Percentiles rank a stretch among this genome's conserved stretches.
Evolutionary conservation across 371 early-diverging fungal species (phyloP).

Genomic region (Apophysomyces trapeziformis): DNA sequence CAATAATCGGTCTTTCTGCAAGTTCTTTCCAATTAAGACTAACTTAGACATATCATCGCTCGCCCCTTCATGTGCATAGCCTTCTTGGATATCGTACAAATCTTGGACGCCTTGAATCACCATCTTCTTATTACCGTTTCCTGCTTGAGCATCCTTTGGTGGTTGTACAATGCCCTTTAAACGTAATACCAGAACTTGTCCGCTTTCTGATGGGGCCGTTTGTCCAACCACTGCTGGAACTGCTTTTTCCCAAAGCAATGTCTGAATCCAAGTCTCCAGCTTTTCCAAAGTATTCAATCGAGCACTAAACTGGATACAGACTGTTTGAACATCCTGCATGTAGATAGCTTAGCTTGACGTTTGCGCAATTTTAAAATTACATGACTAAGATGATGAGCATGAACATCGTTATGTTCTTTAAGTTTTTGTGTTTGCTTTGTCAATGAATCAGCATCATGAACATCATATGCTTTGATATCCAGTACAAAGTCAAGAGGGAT

Average conservation of each 20-base stretch:
- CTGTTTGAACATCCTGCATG: constrained; percentile 58
- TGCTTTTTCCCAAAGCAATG: constrained; percentile 85
- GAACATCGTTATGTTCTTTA: constrained; percentile 30
- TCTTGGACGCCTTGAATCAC: constrained; percentile 93
- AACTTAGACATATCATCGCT: constrained; percentile 51
- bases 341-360: constrained; percentile 8
- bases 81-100: constrained; percentile 83
- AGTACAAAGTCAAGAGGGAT: constrained; percentile 79
- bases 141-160: constrained; percentile 30
- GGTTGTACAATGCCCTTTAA: constrained; percentile 81
- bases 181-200: constrained; percentile 69
- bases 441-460: constrained; percentile 38
- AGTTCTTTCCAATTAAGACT: constrained; percentile 73
- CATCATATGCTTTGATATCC: constrained; percentile 78
- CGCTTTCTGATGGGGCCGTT: constrained; percentile 14
- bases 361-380: constrained; percentile 31
- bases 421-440: constrained; percentile 39
- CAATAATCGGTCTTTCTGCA: constrained; percentile 47
- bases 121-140: constrained; percentile 37
- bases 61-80: constrained; percentile 47
- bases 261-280: constrained; percentile 90
- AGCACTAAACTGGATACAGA: constrained; percentile 48
- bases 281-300: constrained; percentile 38
- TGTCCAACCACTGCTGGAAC: constrained; percentile 42
- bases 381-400: constrained; percentile 50